Base-by-base conservation (phyloP, 345 rosid genomes). In the Boechera stricta region DNA sequence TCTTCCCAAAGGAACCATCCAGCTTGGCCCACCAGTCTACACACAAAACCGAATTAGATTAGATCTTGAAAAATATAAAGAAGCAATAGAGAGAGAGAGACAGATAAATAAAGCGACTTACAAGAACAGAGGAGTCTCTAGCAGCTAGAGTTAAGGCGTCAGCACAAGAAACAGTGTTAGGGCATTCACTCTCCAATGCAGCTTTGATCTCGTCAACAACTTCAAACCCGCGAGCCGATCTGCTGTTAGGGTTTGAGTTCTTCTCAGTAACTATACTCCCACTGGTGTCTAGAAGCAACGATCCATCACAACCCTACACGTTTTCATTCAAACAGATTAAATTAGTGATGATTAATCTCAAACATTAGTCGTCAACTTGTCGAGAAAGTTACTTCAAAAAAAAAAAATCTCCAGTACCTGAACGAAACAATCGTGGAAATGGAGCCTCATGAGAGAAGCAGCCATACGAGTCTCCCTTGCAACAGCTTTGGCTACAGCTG, bases 101-200 rank as follows among this genome's bases (percentile, higher is more conserved):
- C 12, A 52, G 29, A 41, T 3, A 5, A 42, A 18, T 5, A 41
- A 60, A n/a, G 16, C 2, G 54, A 79, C 88, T 85, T 74, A 91
- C 97, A 28, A 94, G 86, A 84, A 86, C 87, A 32, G 97, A 90
- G 32, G 98, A 94, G 73, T 94, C 97, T 84, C 98, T 89, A 54
- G 97, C 96, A 53, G 89, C 93, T 58, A 94, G 58, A 56, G 96
- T 84, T 78, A 94, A 7, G 10, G 85, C 82, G 52, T 94, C 97
- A 57, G 98, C 96, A 54, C 97, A 94, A 64, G 98, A 94, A n/a
- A 94, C 96, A 1, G 76, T 89, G 3, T 75, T 42, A 65, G 97
- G 97, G 62, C 97, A 91, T 81, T 81, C 91, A 69, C 83, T 84
- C 75, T 91, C 98, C 5, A 91, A 56, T 32, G 92, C 97, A 70